Conservation (phyloP, 164 flowering plant species). For the Akebia trifoliata region DNA sequence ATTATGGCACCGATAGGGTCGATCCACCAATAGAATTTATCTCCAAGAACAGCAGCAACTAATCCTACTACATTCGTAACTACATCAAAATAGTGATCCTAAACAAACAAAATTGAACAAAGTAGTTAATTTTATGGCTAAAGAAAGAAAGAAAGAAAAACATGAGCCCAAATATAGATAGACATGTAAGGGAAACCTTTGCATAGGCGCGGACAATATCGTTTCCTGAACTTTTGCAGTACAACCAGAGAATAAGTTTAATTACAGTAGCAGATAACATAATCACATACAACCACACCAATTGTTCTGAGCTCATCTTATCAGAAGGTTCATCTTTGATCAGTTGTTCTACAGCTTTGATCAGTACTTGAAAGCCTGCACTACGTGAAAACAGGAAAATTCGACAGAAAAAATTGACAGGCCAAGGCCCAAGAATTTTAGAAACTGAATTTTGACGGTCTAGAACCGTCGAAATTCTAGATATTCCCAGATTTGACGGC, state of each 20-base stretch:
- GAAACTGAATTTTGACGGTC: too few species aligned
- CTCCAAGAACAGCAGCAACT: constrained; percentile 68
- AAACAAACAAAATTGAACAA: constrained; percentile 8
- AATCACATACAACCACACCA: constrained; percentile 69
- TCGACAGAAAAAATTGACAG: too few species aligned
- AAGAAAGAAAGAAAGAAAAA: neutral
- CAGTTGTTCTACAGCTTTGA: constrained; percentile 73
- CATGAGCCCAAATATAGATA: neutral
- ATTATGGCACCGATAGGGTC: constrained; percentile 68
- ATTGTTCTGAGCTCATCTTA: constrained; percentile 44
- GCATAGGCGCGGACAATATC: constrained; percentile 98
- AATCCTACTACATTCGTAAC: constrained; percentile 67
- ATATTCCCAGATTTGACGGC: too few species aligned
- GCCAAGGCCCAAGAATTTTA: too few species aligned
- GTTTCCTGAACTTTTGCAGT: constrained; percentile 78
- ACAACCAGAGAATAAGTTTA: constrained; percentile 76
- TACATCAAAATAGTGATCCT: constrained; percentile 83
- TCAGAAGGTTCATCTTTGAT: constrained; percentile 42
- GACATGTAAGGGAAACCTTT: constrained; percentile 40
- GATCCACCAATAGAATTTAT: constrained; percentile 67
- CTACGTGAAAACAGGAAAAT: too few species aligned
- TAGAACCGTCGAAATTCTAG: too few species aligned
- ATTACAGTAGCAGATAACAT: constrained; percentile 77
- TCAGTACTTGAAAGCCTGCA: constrained; percentile 84
- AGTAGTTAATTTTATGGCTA: constrained; percentile 6